Percentiles rank a stretch among this genome's conserved stretches.
Evolutionary conservation across 805 yeast genomes (phyloP).

Genomic region (Nakazawaea pomicola): DNA sequence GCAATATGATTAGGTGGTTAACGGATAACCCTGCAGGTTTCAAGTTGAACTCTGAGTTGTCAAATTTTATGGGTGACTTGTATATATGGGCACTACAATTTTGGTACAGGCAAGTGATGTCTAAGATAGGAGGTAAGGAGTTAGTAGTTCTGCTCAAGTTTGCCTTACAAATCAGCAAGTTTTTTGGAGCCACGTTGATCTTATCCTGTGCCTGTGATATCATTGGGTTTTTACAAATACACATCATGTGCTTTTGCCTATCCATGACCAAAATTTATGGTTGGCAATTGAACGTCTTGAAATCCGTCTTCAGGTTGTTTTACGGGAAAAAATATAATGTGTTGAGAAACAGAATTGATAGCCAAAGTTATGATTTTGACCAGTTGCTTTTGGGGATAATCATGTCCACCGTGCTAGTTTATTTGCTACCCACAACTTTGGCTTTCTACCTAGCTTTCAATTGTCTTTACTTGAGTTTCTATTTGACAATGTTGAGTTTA

Average conservation of each 20-base stretch:
- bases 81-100: constrained; percentile 79
- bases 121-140: constrained; percentile 15
- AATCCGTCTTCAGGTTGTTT: constrained; percentile 76
- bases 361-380: constrained; percentile 78
- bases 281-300: constrained; percentile 64
- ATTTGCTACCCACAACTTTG: constrained; percentile 79
- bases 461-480: constrained; percentile 44
- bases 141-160: not conserved
- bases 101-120: constrained; percentile 36
- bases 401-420: constrained; percentile 71
- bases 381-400: constrained; percentile 86
- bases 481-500: constrained; percentile 42
- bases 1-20: constrained; percentile 58
- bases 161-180: constrained; percentile 14
- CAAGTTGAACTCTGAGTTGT: constrained; percentile 81
- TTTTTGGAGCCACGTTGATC: constrained; percentile 63
- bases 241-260: constrained; percentile 69
- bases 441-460: constrained; percentile 82
- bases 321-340: constrained; percentile 86
- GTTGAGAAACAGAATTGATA: constrained; percentile 80
- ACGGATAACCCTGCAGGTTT: constrained; percentile 92
- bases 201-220: constrained; percentile 65
- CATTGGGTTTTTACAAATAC: constrained; percentile 58
- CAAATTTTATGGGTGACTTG: constrained; percentile 80
- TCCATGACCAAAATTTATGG: constrained; percentile 75